Evolutionary conservation across 2,329 filamentous ascomycete species (phyloP).

Genomic region (Thelonectria olida): DNA sequence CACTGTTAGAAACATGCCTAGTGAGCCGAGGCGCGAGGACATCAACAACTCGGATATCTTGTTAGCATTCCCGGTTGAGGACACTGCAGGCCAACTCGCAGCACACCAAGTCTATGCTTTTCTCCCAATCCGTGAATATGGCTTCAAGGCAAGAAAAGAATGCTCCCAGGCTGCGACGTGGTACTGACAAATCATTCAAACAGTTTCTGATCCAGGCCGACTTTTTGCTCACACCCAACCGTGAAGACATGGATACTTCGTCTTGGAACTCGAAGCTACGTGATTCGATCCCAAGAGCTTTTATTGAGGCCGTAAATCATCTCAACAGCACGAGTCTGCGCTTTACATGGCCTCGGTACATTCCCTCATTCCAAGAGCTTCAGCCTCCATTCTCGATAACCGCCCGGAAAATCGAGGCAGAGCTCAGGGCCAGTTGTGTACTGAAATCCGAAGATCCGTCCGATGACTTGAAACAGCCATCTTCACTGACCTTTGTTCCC

Average conservation of each 20-base stretch:
- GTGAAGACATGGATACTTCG: constrained; percentile 28
- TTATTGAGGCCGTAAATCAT: not conserved
- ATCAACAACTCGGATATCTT: not conserved
- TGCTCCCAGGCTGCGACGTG: not conserved
- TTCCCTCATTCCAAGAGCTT: not conserved
- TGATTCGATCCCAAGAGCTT: not conserved
- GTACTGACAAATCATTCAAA: not conserved
- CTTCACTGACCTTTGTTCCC: not conserved
- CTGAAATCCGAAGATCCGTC: not conserved
- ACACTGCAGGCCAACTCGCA: not conserved
- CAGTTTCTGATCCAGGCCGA: constrained; percentile 41
- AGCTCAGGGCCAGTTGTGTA: not conserved
- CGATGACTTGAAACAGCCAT: not conserved
- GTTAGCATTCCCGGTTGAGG: not conserved
- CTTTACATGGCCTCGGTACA: not conserved
- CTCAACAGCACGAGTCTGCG: not conserved
- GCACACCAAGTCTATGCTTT: constrained; percentile 17
- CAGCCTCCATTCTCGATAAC: not conserved
- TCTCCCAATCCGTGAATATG: constrained; percentile 18
- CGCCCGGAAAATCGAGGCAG: not conserved
- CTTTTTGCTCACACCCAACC: constrained; percentile 36
- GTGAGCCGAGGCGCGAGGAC: not conserved
- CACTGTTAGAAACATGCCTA: not conserved
- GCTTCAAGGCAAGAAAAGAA: constrained; percentile 30
- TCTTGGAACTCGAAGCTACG: not conserved